Evolutionary conservation across 176 grass and related monocot genomes (phyloP).

Genomic region (Musa acuminata): DNA sequence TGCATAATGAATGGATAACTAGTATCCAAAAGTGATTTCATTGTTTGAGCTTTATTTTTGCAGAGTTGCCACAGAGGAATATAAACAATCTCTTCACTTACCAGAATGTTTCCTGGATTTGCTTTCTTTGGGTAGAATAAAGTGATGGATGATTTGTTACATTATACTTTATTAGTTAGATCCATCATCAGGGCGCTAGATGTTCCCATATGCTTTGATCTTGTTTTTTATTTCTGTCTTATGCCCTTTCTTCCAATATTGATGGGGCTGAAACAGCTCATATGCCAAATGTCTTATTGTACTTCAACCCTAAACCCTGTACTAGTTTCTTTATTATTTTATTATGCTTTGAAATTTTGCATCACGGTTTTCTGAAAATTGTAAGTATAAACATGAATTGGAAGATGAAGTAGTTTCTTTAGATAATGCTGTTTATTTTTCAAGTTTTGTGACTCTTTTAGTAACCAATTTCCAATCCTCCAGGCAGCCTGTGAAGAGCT

Average conservation of each 20-base stretch:
- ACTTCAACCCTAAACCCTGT: not conserved
- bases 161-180: too few species aligned
- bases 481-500: constrained; percentile 84
- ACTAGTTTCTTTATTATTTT: too few species aligned
- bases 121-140: too few species aligned
- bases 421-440: not conserved
- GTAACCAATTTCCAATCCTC: constrained; percentile 12
- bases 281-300: not conserved
- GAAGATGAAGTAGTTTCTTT: not conserved
- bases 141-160: too few species aligned
- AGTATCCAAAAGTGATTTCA: too few species aligned
- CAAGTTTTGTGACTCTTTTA: not conserved
- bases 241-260: not conserved
- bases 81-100: too few species aligned
- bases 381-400: not conserved
- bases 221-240: not conserved
- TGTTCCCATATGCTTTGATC: not conserved
- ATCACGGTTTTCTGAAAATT: not conserved
- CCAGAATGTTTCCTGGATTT: too few species aligned
- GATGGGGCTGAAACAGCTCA: not conserved
- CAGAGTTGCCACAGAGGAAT: too few species aligned
- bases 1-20: too few species aligned
- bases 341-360: not conserved
- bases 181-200: not conserved
- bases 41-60: too few species aligned